Base-by-base conservation (phyloP, 148 eudicot genomes). In the Rhododendron mucronatum region DNA sequence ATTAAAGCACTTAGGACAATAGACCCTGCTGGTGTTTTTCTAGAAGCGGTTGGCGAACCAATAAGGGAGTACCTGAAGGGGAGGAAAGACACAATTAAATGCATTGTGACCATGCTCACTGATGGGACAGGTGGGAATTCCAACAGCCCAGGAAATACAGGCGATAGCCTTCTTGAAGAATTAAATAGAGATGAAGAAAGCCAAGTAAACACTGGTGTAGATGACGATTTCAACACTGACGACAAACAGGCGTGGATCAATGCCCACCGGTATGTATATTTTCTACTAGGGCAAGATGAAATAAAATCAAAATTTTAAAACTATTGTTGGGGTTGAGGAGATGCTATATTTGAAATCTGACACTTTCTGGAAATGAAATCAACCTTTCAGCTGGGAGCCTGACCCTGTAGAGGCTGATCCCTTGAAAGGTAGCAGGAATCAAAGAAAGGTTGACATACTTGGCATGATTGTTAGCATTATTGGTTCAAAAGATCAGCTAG, bases 81-180 rank as follows among this genome's bases (percentile, higher is more conserved):
- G 63, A 93, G 99, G 88, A 97, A 97, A 88, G 99, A 97, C 89
- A 95, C 99, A 67, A 93, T 97, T 67, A 97, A 97, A 89, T 97
- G 98, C 89, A 93, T 97, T 39, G 98, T 97, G 79, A 97, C 98
- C 81, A 97, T 97, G 98, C 95, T 97, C 85, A 97, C 99, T 88
- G 99, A 97, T 92, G 98, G 99, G 20, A 92, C 92, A 82, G 94
- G 96, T 90, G 96, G 96, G 76, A 93, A 90, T 87, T 87, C 93
- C 41, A 92, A 83, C 88, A 93, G 89, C 50, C 90, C 94, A 65
- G 94, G 96, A 83, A 87, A 89, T 86, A 86, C 92, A 82, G 99
- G 98, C 83, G 99, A 97, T 89, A 95, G 99, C 88, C 98, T 97
- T 87, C 98, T 97, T 86, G 99, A 97, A 94, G 99, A 97, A 90